Conservation (phyloP, 164 flowering plant species). For the Tetrastigma voinierianum region DNA sequence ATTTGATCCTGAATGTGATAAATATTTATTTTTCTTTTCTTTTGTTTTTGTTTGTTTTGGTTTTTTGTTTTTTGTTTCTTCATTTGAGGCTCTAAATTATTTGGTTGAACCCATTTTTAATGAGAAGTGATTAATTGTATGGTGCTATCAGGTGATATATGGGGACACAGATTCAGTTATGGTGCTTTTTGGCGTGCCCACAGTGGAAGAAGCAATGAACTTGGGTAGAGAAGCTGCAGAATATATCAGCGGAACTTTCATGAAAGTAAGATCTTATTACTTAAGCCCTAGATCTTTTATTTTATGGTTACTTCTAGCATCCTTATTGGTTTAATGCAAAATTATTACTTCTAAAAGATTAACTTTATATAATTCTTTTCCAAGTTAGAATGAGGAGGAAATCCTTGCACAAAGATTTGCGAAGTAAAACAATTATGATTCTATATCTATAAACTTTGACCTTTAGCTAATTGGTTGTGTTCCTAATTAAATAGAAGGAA, state of each 20-base stretch:
- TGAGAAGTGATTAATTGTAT: not conserved
- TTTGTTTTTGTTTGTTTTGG: not conserved
- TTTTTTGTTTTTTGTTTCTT: not conserved
- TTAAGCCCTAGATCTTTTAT: not conserved
- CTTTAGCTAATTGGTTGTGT: too few species aligned
- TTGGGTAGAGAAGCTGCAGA: conserved; percentile 98
- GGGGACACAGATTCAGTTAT: conserved; percentile 99
- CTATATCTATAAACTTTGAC: too few species aligned
- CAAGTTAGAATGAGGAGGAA: too few species aligned
- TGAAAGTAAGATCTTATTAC: conserved; percentile 41
- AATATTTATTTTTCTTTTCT: not conserved
- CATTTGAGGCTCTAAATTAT: not conserved
- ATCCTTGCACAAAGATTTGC: too few species aligned
- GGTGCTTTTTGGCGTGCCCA: conserved; percentile 92
- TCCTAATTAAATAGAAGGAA: too few species aligned
- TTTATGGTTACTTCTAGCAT: not conserved
- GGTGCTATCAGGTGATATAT: conserved; percentile 78
- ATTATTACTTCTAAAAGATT: too few species aligned
- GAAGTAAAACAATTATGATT: too few species aligned
- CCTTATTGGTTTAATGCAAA: too few species aligned
- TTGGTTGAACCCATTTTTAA: not conserved
- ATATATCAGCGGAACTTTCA: conserved; percentile 83
- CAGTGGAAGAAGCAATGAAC: conserved; percentile 83
- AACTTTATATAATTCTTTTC: too few species aligned
- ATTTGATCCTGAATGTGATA: not conserved